Evolutionary conservation across 495 filamentous ascomycete species (phyloP).

Genomic region (Penicilliopsis zonata): DNA sequence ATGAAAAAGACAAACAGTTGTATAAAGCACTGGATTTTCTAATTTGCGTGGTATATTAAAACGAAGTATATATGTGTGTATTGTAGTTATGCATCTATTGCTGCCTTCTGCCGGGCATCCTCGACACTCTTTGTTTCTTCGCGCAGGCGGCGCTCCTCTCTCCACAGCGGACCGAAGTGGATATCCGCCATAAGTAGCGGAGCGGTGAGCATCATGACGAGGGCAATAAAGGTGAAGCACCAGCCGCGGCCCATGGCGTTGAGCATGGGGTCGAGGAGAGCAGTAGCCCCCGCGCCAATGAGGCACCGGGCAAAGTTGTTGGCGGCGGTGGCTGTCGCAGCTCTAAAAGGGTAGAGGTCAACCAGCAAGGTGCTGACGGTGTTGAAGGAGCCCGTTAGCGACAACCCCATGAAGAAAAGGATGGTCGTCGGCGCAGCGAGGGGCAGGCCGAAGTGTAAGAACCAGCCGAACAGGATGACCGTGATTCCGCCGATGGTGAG

Average conservation of each 20-base stretch:
- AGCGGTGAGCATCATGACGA: slow-evolving; percentile 38
- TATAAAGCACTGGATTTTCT: no score
- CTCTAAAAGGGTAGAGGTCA: slow-evolving; percentile 49
- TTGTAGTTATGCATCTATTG: no score
- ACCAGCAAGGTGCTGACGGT: slow-evolving; percentile 49
- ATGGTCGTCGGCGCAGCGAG: slow-evolving; percentile 37
- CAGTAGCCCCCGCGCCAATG: slow-evolving; percentile 55
- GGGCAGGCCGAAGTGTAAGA: slow-evolving; percentile 20
- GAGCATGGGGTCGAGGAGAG: slow-evolving; percentile 54
- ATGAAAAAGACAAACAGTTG: no score
- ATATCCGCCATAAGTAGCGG: slow-evolving; percentile 35
- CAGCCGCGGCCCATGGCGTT: slow-evolving; percentile 53
- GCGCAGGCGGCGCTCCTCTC: slow-evolving; percentile 6
- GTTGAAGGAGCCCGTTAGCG: slow-evolving; percentile 44
- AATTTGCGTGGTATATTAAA: no score
- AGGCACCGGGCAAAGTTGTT: slow-evolving; percentile 60
- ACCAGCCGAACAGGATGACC: slow-evolving; percentile 29
- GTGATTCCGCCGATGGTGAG: slow-evolving; percentile 24
- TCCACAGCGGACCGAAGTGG: not conserved
- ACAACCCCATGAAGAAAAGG: slow-evolving; percentile 47
- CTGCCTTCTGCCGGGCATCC: no score
- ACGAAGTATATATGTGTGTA: no score
- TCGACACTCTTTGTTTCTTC: slow-evolving; percentile 9
- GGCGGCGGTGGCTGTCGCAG: slow-evolving; percentile 55
- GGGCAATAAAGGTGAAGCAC: slow-evolving; percentile 55